A percentile compares a stretch with the other conserved stretches of the same genome.
Conservation (phyloP, 2,329 filamentous ascomycete genomes). For the Basipetospora chlamydospora region DNA sequence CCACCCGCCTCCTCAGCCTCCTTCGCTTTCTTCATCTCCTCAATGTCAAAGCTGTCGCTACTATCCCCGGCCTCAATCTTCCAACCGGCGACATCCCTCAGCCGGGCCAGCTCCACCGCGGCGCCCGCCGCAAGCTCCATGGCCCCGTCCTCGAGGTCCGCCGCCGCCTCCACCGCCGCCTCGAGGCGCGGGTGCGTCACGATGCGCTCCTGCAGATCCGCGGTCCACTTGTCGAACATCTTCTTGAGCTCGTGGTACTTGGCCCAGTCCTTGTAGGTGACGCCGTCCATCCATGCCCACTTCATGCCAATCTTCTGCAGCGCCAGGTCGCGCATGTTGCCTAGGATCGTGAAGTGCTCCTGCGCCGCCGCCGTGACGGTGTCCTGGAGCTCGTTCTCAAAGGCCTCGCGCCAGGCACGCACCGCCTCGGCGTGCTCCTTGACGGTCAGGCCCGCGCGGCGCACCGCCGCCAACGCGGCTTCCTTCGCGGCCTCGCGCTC, state of each 20-base stretch:
- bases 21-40: conserved; percentile 43
- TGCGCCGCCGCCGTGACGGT: conserved; percentile 61
- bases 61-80: conserved; percentile 65
- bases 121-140: conserved; percentile 69
- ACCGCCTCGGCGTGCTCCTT: conserved; percentile 66
- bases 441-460: conserved; percentile 55
- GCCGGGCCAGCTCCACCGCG: conserved; percentile 61
- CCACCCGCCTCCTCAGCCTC: conserved; percentile 24
- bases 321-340: conserved; percentile 68
- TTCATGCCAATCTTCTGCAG: conserved; percentile 84
- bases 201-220: conserved; percentile 64
- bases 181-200: conserved; percentile 57
- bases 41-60: conserved; percentile 64
- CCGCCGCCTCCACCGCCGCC: conserved; percentile 51
- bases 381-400: conserved; percentile 52
- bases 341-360: conserved; percentile 68
- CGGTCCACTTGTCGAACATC: conserved; percentile 71
- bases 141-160: conserved; percentile 58
- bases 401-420: conserved; percentile 60
- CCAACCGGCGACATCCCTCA: conserved; percentile 76
- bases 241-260: conserved; percentile 83
- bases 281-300: conserved; percentile 91
- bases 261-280: conserved; percentile 95
- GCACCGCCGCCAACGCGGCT: conserved; percentile 35
- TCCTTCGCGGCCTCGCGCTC: conserved; percentile 27